Percentiles rank a stretch among this genome's conserved stretches.
Conservation (phyloP, 2,329 filamentous ascomycete species). For the Raffaelea albimanens region DNA sequence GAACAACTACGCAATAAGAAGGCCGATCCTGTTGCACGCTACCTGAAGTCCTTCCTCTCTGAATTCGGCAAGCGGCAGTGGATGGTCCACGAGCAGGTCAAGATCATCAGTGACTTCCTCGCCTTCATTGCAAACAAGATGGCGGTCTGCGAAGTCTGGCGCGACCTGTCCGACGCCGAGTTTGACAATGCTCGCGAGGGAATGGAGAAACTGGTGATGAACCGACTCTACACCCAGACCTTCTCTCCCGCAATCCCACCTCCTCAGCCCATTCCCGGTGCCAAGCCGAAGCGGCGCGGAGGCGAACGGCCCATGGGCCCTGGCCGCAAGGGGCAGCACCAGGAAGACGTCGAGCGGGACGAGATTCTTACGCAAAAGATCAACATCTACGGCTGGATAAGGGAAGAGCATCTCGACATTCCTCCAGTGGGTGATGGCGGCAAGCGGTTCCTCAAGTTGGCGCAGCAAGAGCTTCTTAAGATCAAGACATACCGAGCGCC, state of each 20-base stretch:
- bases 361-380: constrained; percentile 96
- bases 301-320: constrained; percentile 63
- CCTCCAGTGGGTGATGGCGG: constrained; percentile 76
- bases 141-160: constrained; percentile 94
- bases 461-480: constrained; percentile 90
- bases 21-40: constrained; percentile 94
- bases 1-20: constrained; percentile 94
- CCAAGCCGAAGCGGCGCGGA: constrained; percentile 58
- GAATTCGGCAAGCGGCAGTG: constrained; percentile 97
- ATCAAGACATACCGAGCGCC: constrained; percentile 97
- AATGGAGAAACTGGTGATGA: constrained; percentile 99
- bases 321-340: constrained; percentile 87
- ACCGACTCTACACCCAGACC: constrained; percentile 86
- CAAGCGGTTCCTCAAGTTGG: constrained; percentile 75
- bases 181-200: constrained; percentile 98
- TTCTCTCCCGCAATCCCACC: constrained; percentile 90
- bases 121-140: constrained; percentile 98
- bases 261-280: constrained; percentile 61
- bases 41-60: constrained; percentile 83
- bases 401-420: constrained; percentile 89
- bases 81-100: constrained; percentile 99
- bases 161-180: constrained; percentile 87
- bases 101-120: constrained; percentile 94
- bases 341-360: constrained; percentile 94
- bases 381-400: constrained; percentile 91